A percentile compares a stretch with the other conserved stretches of the same genome.
Conservation (phyloP, 1,284 basidiomycete genomes). For the Ceratobasidium sp. region DNA sequence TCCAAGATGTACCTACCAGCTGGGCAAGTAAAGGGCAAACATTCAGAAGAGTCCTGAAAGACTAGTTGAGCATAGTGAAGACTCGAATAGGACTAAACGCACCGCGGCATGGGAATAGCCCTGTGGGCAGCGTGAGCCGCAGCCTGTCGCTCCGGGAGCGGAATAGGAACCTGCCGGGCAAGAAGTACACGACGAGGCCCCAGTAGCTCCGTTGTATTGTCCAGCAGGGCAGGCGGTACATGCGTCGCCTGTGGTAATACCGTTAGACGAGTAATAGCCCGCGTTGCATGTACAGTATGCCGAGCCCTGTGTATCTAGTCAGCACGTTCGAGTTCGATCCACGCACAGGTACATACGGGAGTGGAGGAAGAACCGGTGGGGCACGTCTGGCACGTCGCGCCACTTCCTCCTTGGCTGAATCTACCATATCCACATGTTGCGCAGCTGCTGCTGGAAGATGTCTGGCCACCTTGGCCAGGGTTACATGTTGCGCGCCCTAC, state of each 20-base stretch:
- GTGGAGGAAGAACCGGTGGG: constrained; percentile 28
- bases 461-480: neutral
- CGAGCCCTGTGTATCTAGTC: neutral
- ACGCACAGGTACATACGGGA: neutral
- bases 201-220: neutral
- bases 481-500: neutral
- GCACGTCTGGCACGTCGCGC: neutral
- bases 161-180: constrained; percentile 19
- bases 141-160: too few relatives aligned
- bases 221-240: constrained; percentile 32
- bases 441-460: neutral
- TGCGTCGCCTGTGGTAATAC: neutral
- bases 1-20: neutral
- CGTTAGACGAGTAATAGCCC: neutral
- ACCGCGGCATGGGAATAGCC: neutral
- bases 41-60: neutral
- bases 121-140: neutral
- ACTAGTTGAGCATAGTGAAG: neutral
- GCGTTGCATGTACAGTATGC: neutral
- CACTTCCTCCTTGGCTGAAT: neutral
- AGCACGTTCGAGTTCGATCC: neutral
- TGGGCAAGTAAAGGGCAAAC: neutral
- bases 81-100: neutral
- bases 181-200: neutral
- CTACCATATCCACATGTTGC: neutral